Conservation (phyloP, 23 red algal species). For the Chondrus crispus region DNA sequence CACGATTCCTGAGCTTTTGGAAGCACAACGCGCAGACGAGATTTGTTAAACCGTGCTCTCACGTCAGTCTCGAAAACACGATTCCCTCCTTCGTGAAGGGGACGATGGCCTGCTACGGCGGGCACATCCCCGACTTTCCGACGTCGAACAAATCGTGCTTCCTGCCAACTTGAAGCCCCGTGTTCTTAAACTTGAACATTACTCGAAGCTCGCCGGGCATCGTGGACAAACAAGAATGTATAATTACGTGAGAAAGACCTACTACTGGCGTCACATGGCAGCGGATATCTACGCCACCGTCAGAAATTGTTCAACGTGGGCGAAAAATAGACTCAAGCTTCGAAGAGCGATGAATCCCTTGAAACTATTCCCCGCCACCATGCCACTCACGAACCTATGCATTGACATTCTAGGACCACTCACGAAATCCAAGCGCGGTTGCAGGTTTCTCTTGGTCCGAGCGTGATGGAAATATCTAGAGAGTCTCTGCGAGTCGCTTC, state of each 20-base stretch:
- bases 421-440: not conserved
- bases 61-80: too few species aligned
- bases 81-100: too few species aligned
- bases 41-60: too few species aligned
- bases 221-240: not conserved
- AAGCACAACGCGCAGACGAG: too few species aligned
- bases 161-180: not conserved
- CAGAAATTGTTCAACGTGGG: not conserved
- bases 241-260: not conserved
- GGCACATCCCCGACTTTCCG: too few species aligned
- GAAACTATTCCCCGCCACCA: not conserved
- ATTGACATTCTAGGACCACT: slow-evolving; percentile 20
- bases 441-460: not conserved
- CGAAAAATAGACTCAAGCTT: slow-evolving; percentile 11
- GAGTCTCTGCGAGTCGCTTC: too few species aligned
- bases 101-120: too few species aligned
- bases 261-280: slow-evolving; percentile 30
- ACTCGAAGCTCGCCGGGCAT: not conserved
- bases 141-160: not conserved
- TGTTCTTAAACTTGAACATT: not conserved
- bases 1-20: too few species aligned
- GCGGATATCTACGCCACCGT: not conserved
- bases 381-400: not conserved
- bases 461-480: too few species aligned
- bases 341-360: not conserved